Conservation (phyloP, 1,284 basidiomycete genomes). For the Ganoderma multipileum region DNA sequence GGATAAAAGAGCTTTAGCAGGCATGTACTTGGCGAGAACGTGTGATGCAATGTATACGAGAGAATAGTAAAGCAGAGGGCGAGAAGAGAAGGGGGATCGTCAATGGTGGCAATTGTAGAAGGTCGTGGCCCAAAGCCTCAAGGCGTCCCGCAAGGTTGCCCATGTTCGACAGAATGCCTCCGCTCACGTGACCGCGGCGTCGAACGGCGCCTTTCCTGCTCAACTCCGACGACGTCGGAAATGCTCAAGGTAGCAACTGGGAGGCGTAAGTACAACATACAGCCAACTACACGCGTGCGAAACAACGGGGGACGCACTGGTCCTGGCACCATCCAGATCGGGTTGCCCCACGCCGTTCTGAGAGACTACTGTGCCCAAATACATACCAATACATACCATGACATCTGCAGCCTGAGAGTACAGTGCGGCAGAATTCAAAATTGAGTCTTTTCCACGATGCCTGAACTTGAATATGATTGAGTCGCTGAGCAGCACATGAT, state of each 20-base stretch:
- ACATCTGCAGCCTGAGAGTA: not conserved
- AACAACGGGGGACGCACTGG: too few relatives aligned
- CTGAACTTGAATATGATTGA: not conserved
- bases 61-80: not conserved
- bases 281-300: too few relatives aligned
- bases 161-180: conserved; percentile 17
- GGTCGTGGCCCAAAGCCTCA: conserved; percentile 15
- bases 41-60: not conserved
- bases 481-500: not conserved
- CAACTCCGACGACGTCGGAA: not conserved
- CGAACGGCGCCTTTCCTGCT: not conserved
- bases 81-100: not conserved
- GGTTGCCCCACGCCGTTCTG: too few relatives aligned
- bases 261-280: too few relatives aligned
- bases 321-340: too few relatives aligned
- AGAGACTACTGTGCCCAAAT: too few relatives aligned
- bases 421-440: too few relatives aligned
- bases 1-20: conserved; percentile 28
- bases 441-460: not conserved
- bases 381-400: too few relatives aligned
- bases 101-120: not conserved
- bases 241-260: not conserved
- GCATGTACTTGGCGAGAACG: conserved; percentile 22
- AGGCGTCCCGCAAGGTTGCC: conserved; percentile 5
- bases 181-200: conserved; percentile 27